Conservation (phyloP, 2,329 filamentous ascomycete species). For the Aspergillus sp. region DNA sequence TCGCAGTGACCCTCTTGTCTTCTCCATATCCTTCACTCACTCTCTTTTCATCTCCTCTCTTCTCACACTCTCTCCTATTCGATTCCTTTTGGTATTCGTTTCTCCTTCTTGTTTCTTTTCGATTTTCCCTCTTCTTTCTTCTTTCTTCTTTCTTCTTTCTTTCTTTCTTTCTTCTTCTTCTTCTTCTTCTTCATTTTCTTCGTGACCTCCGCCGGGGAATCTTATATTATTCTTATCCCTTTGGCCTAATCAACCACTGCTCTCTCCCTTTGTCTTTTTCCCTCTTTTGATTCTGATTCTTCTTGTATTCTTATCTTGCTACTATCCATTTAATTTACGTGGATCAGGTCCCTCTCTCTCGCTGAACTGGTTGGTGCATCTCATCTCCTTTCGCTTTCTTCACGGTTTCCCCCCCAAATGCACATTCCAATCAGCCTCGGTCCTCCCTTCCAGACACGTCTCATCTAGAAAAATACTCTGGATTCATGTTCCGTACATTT, state of each 20-base stretch:
- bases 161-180: slow-evolving; percentile 3
- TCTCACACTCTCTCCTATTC: slow-evolving; percentile 5
- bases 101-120: slow-evolving; percentile 16
- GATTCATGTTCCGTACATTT: slow-evolving; percentile 4
- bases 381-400: slow-evolving; percentile 3
- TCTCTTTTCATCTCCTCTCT: slow-evolving; percentile 9
- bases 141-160: slow-evolving; percentile 6
- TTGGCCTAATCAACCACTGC: no score
- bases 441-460: slow-evolving; percentile 24
- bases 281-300: neutral
- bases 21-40: slow-evolving; percentile 6
- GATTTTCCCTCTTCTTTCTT: slow-evolving; percentile 24
- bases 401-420: slow-evolving; percentile 16
- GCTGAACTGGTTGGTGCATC: neutral
- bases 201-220: slow-evolving; percentile 2
- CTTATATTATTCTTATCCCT: neutral
- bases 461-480: slow-evolving; percentile 13
- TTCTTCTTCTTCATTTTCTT: neutral
- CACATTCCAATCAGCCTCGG: slow-evolving; percentile 29
- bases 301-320: neutral
- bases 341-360: neutral
- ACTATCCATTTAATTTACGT: neutral
- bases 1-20: slow-evolving; percentile 6
- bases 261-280: neutral
- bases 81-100: slow-evolving; percentile 10